Base-by-base conservation (phyloP, 192 early-diverging fungal species). In the Coemansia sp. region DNA sequence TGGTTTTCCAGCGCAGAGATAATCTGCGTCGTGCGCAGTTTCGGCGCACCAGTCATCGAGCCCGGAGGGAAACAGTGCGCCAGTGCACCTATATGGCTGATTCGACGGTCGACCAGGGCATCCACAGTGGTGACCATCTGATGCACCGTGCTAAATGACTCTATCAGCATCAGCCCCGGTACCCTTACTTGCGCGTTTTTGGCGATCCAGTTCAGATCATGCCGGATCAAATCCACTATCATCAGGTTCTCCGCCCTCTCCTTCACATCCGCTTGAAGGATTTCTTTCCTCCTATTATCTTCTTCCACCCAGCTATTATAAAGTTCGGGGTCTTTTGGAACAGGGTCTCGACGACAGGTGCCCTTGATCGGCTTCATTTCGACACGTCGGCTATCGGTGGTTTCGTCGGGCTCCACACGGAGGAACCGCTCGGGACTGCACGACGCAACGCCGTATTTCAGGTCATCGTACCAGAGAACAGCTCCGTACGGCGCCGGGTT, bases 281-380 rank as follows among this genome's bases (percentile, higher is more conserved):
- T 68, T 12, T 73, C 56, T 4, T 69, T 67, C 1, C 72, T 51
- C 10, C 28, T 40, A 4, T 42, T 18, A 18, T 82, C 74, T 3
- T 71, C 68, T 4, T 22, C 16, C 10, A 56, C 71, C 56, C 83
- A 68, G 8, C 63, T 59, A 3, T 63, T 48, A 32, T 6, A 45
- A 11, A 1, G 63, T 30, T 14, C 62, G 22, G 10, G 51, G 30
- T 2, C 50, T 2, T 14, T 5, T 14, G 67, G 22, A 16, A 32
- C 51, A 22, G 66, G 60, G 3, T 51, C 59, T 4, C 77, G 68
- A 4, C 69, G 58, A 4, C 56, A 71, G 0, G 95, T 97, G 5
- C 95, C 96, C 75, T 98, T 98, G 73, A 97, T 97, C 0, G 96
- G 96, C 68, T 96, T 96, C 95, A 97, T 97, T 60, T 91, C 93